Evolutionary conservation across 345 rosid genomes (phyloP), one percentile per base, ranked within the genome.

Genomic region (Corymbia maculata): DNA sequence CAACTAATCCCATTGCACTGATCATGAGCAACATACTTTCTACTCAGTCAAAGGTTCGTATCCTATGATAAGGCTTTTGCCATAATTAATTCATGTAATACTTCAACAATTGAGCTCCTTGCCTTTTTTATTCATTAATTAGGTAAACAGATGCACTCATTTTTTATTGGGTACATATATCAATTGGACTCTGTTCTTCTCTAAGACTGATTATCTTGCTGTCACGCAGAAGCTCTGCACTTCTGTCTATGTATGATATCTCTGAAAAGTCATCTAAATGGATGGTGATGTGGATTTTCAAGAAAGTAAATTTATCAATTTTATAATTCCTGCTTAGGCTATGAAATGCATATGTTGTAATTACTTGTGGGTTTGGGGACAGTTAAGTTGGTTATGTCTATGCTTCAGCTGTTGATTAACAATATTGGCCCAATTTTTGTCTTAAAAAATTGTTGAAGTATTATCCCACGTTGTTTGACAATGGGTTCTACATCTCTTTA

Each of bases 31-130:
- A 91, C 90, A 87, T 96, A 88, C 98, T 97, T 85, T 96, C 98
- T 89, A 90, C 98, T 55, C 92, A 93, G 89, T 92, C 99, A 61
- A 97, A 97, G 99, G 99, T 97, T 91, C 47, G 92, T 91, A 75
- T 89, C 86, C 89, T 87, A 32, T 66, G 59, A 49, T 49, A 19
- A 21, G 49, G 49, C 84, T 32, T 89, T 50, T 64, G 85, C 59
- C 64, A 52, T 85, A 80, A 59, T 52, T 45, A 22, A 26, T 55
- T 36, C 26, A 19, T 5, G 82, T 75, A 22, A 24, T 24, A 4
- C 15, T 22, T 26, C 49, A 82, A 42, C 42, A 42, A 22, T 82
- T 79, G 32, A 28, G 50, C n/a, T 47, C 4, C 9, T 55, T 32
- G 55, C 53, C 47, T 16, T 64, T 55, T 53, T 42, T 47, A 11